phyloP scores from a whole-genome alignment of 768 basidiomycete species.

The Lactarius deliciosus region DNA sequence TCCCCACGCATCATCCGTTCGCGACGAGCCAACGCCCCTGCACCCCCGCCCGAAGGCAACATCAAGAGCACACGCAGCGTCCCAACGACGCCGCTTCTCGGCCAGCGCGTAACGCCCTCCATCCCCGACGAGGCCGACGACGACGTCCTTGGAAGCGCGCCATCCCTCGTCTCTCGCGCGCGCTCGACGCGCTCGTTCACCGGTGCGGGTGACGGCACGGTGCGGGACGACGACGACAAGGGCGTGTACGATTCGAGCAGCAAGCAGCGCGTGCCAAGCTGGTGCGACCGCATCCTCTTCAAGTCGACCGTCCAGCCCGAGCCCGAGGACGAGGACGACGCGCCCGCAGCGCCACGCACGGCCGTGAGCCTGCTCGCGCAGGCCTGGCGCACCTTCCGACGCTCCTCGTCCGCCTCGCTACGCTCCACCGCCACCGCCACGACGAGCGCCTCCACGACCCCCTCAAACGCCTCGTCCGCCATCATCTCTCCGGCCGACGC shows the following conservation, averaged over 20 bases:
- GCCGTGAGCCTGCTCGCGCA: slow-evolving; percentile 28
- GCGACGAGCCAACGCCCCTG: slow-evolving; percentile 3
- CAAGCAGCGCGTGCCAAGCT: slow-evolving; percentile 82
- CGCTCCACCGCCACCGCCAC: slow-evolving; percentile 12
- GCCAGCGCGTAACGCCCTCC: background rate
- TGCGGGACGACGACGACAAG: slow-evolving; percentile 44
- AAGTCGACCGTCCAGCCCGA: slow-evolving; percentile 64
- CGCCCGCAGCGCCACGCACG: slow-evolving; percentile 34
- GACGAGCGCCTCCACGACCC: background rate
- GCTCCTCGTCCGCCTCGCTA: slow-evolving; percentile 18
- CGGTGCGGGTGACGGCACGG: slow-evolving; percentile 37
- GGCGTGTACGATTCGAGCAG: slow-evolving; percentile 80
- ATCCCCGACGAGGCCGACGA: slow-evolving; percentile 3
- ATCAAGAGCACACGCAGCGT: slow-evolving; percentile 9
- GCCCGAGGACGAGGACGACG: slow-evolving; percentile 43
- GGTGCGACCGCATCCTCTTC: slow-evolving; percentile 87
- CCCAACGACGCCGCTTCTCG: slow-evolving; percentile 23
- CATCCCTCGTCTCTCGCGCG: slow-evolving; percentile 4
- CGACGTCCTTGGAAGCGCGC: background rate
- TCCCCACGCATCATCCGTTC: slow-evolving; percentile 14
- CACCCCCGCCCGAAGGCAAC: background rate
- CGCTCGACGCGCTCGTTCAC: slow-evolving; percentile 26
- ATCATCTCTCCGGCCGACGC: background rate
- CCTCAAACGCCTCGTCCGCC: background rate
- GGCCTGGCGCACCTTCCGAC: slow-evolving; percentile 30